These are phyloP conservation scores for Candida andamanensis DNA, from an alignment of 805 yeast genomes.

Conservation along the genomic window DNA sequence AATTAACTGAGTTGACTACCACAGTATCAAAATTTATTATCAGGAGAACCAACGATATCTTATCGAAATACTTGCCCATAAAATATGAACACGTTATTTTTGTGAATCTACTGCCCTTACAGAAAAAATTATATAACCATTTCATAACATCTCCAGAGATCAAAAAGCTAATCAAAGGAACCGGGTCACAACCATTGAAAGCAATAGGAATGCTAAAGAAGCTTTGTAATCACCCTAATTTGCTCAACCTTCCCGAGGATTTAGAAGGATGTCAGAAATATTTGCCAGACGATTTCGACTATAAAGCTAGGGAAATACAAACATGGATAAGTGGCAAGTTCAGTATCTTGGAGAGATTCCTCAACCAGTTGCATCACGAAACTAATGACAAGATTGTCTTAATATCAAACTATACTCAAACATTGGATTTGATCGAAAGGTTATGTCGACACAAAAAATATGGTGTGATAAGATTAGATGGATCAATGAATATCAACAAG, in stretches of 20 bases:
- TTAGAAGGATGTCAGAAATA: slow-evolving; percentile 61
- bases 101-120: slow-evolving; percentile 77
- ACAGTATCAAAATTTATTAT: slow-evolving; percentile 87
- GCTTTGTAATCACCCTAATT: slow-evolving; percentile 90
- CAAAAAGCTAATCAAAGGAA: slow-evolving; percentile 57
- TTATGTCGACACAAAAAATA: slow-evolving; percentile 74
- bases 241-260: slow-evolving; percentile 71
- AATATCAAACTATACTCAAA: slow-evolving; percentile 92
- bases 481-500: slow-evolving; percentile 86
- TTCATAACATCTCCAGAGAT: slow-evolving; percentile 79
- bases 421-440: slow-evolving; percentile 82
- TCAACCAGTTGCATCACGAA: slow-evolving; percentile 67
- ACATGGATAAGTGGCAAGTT: slow-evolving; percentile 86
- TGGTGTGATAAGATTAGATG: slow-evolving; percentile 82
- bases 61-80: slow-evolving; percentile 90
- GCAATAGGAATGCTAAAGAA: slow-evolving; percentile 88
- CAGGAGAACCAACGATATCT: slow-evolving; percentile 89
- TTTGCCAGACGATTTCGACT: slow-evolving; percentile 70
- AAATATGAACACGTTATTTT: slow-evolving; percentile 97
- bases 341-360: slow-evolving; percentile 75
- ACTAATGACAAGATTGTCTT: slow-evolving; percentile 93
- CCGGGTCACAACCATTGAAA: slow-evolving; percentile 77
- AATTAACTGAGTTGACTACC: slow-evolving; percentile 62
- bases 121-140: slow-evolving; percentile 61
- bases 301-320: slow-evolving; percentile 67